Evolutionary conservation across 2,329 filamentous ascomycete genomes (phyloP).

Genomic region (Aureobasidium sp.): DNA sequence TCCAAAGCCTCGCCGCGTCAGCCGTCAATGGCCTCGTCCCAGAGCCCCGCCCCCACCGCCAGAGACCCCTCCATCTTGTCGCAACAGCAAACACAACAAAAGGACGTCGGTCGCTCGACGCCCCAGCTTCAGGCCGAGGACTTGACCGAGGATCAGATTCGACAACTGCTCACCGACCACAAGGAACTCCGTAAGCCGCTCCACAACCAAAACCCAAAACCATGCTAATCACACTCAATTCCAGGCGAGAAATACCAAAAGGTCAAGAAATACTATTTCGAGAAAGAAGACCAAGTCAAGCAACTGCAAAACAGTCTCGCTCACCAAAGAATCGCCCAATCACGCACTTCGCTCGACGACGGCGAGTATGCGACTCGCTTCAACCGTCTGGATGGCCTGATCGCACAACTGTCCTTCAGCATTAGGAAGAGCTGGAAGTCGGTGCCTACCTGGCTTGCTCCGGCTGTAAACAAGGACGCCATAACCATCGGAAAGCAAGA

Average conservation of each 20-base stretch:
- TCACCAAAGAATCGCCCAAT: slow-evolving; percentile 90
- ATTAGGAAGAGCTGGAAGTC: slow-evolving; percentile 90
- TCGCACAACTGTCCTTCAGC: slow-evolving; percentile 91
- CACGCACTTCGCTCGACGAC: slow-evolving; percentile 88
- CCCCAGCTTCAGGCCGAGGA: slow-evolving; percentile 40
- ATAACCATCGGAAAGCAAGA: slow-evolving; percentile 86
- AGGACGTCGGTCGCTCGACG: slow-evolving; percentile 35
- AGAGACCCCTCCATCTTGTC: slow-evolving; percentile 3
- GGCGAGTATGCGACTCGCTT: slow-evolving; percentile 88
- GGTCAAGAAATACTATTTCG: slow-evolving; percentile 95
- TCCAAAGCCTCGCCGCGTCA: not conserved
- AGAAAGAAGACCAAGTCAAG: slow-evolving; percentile 82
- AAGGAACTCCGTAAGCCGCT: slow-evolving; percentile 41
- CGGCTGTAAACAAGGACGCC: slow-evolving; percentile 77
- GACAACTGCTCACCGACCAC: slow-evolving; percentile 43
- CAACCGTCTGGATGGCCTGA: slow-evolving; percentile 82
- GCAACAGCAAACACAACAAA: slow-evolving; percentile 20
- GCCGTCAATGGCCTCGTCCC: slow-evolving; percentile 10
- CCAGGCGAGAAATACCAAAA: slow-evolving; percentile 93
- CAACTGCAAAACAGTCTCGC: slow-evolving; percentile 95
- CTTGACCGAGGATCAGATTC: slow-evolving; percentile 42
- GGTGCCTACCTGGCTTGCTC: slow-evolving; percentile 72
- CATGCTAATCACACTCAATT: not conserved
- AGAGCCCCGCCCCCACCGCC: not conserved
- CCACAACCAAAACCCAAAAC: slow-evolving; percentile 10